A percentile compares a stretch with the other conserved stretches of the same genome.
Conservation (phyloP, 305 asterid species). For the Fraxinus latifolia region DNA sequence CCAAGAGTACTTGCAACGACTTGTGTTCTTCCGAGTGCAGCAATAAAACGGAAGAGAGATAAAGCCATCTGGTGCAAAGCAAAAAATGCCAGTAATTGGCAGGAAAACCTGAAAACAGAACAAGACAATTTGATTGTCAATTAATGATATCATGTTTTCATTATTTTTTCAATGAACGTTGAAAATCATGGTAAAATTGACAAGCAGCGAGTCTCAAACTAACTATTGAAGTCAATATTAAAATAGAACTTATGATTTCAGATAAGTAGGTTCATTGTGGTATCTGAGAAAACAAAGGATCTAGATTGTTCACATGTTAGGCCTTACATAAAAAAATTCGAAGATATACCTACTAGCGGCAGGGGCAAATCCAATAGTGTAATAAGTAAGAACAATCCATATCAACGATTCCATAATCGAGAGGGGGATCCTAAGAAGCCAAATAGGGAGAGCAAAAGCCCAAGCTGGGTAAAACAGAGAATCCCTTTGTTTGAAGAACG, state of each 20-base stretch:
- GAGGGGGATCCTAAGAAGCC: conserved; percentile 45
- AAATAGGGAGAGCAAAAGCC: conserved; percentile 52
- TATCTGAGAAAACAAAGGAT: background rate
- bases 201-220: background rate
- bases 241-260: background rate
- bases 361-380: conserved; percentile 52
- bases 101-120: conserved; percentile 33
- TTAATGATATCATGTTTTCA: background rate
- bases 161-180: background rate
- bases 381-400: conserved; percentile 46
- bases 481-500: conserved; percentile 48
- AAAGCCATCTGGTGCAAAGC: conserved; percentile 52
- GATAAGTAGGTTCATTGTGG: background rate
- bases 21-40: conserved; percentile 46
- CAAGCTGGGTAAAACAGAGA: conserved; percentile 46
- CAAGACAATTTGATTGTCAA: background rate
- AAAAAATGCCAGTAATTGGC: conserved; percentile 45
- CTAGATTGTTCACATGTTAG: background rate
- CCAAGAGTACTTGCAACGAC: conserved; percentile 46
- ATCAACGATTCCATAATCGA: conserved; percentile 40
- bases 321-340: background rate
- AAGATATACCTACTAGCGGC: conserved; percentile 38
- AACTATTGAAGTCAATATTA: background rate
- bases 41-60: conserved; percentile 44
- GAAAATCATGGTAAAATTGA: background rate